Base-by-base conservation (phyloP, 306 rosid species). In the Carpinus fangiana region DNA sequence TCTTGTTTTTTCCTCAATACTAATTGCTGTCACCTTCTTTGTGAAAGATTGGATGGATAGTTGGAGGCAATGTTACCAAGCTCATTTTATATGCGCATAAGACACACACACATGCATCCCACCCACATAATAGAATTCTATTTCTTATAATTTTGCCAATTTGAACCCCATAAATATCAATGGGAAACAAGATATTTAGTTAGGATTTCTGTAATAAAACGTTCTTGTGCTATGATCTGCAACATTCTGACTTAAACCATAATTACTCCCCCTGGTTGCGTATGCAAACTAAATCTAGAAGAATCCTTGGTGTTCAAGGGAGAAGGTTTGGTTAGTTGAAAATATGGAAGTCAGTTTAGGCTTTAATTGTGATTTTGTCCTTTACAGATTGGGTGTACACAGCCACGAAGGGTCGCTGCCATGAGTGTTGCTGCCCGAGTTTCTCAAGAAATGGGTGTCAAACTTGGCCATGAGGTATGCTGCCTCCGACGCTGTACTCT, bases 401-500 rank as follows among this genome's bases (percentile, higher is more conserved):
- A 92, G 77, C 98, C 98, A 81, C 91, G 98, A 1, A 93, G 98
- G 82, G 98, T 95, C 74, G 98, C 98, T 74, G 98, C 98, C 75
- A 95, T 92, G 98, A 92, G 98, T 84, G 97, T 95, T 74, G 96
- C 99, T 84, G 97, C 99, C 56, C 93, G 98, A 76, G 98, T 92
- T 84, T 83, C 98, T 82, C 98, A 95, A 87, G 98, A 95, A 86
- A 80, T 95, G 91, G 98, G 98, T 69, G 93, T 95, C 78, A 95
- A 95, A 84, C 87, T 95, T 73, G 98, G 98, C 51, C 98, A 92
- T 21, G 98, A 95, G 97, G 97, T 94, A 74, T 55, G 72, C 61
- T 64, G 14, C 41, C 74, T 77, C 73, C 47, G 14, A 57, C 73
- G 26, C 47, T 76, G 17, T 74, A 76, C 2, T 76, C 18, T 38